phyloP scores from a whole-genome alignment of 306 rosid genomes.

The Prunus davidiana region DNA sequence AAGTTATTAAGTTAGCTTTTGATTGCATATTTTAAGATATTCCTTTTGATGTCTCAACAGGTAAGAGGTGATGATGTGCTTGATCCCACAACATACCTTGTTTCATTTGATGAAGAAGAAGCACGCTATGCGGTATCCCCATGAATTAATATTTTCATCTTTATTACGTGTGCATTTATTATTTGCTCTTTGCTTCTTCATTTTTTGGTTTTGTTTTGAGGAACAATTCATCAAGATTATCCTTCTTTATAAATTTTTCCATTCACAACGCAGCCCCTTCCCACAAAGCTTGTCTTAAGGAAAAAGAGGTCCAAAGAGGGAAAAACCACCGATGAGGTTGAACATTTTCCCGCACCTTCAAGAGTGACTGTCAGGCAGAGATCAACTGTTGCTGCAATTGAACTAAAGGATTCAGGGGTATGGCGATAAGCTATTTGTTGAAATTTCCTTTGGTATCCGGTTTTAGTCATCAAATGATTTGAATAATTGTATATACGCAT shows the following conservation, averaged over 20 bases:
- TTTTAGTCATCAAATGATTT: background rate
- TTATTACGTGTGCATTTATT: background rate
- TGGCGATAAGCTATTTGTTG: slow-evolving; percentile 15
- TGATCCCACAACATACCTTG: slow-evolving; percentile 79
- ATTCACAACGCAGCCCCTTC: slow-evolving; percentile 76
- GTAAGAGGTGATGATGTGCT: slow-evolving; percentile 83
- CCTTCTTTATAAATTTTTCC: slow-evolving; percentile 8
- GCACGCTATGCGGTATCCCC: slow-evolving; percentile 79
- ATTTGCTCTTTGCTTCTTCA: background rate
- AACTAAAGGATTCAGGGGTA: slow-evolving; percentile 81
- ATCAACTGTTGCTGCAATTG: slow-evolving; percentile 67
- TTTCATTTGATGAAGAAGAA: slow-evolving; percentile 77
- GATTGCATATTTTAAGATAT: background rate
- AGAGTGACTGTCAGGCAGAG: slow-evolving; percentile 78
- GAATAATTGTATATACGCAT: background rate
- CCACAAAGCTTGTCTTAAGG: slow-evolving; percentile 79
- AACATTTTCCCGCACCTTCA: slow-evolving; percentile 80
- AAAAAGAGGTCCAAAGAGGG: slow-evolving; percentile 95
- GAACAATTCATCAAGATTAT: background rate
- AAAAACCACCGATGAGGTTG: slow-evolving; percentile 74
- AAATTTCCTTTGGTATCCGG: slow-evolving; percentile 3
- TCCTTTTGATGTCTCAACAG: slow-evolving; percentile 35
- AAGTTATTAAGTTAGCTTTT: background rate
- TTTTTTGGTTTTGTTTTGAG: background rate
- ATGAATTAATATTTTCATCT: slow-evolving; percentile 14